Evolutionary conservation across 78 protist genomes (phyloP).

Genomic region (Tieghemostelium lacteum): DNA sequence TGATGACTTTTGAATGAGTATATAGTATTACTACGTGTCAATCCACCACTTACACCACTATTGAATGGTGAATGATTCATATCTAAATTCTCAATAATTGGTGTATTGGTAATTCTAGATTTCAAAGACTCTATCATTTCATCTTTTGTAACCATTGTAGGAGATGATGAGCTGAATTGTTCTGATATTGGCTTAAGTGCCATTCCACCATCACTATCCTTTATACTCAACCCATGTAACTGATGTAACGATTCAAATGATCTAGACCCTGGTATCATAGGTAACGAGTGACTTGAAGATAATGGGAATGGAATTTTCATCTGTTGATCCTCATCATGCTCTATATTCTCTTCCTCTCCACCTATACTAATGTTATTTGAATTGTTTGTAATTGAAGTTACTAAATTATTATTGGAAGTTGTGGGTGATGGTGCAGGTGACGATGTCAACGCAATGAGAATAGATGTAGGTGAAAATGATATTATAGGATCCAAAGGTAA

Average conservation of each 20-base stretch:
- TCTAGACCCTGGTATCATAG: neutral
- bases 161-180: conserved; percentile 7
- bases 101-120: conserved; percentile 21
- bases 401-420: neutral
- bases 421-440: neutral
- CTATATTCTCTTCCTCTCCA: no score
- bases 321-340: neutral
- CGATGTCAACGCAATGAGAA: conserved; percentile 10
- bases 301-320: no score
- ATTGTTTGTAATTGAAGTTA: neutral
- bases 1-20: conserved; percentile 64
- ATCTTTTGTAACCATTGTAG: conserved; percentile 44
- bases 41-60: neutral
- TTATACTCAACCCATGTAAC: neutral
- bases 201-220: neutral
- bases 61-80: neutral
- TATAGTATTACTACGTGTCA: neutral
- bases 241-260: neutral
- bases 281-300: neutral
- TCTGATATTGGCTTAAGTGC: neutral
- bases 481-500: conserved; percentile 16
- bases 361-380: neutral
- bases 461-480: conserved; percentile 31
- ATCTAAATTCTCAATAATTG: neutral
- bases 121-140: conserved; percentile 70